Percentiles rank a stretch among this genome's conserved stretches.
Evolutionary conservation across 2,329 filamentous ascomycete genomes (phyloP).

Genomic region (Penicillium nordicum): DNA sequence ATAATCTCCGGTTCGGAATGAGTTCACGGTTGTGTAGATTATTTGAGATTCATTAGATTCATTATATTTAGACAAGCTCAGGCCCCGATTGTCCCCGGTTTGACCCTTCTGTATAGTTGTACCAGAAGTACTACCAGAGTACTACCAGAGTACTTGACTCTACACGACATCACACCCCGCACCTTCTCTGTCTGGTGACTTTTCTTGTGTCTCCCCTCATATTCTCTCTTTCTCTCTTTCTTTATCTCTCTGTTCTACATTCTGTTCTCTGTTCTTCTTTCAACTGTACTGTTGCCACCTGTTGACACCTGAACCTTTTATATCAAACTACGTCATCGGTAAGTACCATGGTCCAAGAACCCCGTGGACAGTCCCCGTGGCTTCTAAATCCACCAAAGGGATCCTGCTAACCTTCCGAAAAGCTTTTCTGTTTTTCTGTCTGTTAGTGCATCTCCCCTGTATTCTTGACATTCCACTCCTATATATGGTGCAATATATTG

Average conservation of each 20-base stretch:
- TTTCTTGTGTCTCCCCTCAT: not conserved
- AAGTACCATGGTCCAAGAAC: constrained; percentile 13
- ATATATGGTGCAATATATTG: not conserved
- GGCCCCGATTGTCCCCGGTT: constrained; percentile 1
- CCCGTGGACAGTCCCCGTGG: constrained; percentile 2
- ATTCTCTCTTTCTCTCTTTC: not conserved
- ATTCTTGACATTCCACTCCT: not conserved
- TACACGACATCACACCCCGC: constrained; percentile 5
- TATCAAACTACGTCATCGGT: constrained; percentile 19
- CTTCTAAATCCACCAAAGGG: constrained; percentile 12
- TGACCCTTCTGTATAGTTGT: not conserved
- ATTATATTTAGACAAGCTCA: constrained; percentile 15
- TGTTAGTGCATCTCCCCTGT: not conserved
- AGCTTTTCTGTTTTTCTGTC: not conserved
- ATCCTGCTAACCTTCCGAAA: not conserved
- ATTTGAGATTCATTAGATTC: not conserved
- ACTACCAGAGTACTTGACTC: not conserved
- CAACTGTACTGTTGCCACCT: not conserved
- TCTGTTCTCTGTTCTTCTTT: not conserved
- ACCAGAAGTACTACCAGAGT: not conserved
- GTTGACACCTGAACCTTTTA: not conserved
- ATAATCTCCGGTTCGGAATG: constrained; percentile 4
- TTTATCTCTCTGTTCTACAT: not conserved
- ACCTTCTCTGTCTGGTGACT: constrained; percentile 21
- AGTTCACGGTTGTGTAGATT: not conserved